phyloP scores from a whole-genome alignment of 768 basidiomycete genomes.

The Trametes coccinea region DNA sequence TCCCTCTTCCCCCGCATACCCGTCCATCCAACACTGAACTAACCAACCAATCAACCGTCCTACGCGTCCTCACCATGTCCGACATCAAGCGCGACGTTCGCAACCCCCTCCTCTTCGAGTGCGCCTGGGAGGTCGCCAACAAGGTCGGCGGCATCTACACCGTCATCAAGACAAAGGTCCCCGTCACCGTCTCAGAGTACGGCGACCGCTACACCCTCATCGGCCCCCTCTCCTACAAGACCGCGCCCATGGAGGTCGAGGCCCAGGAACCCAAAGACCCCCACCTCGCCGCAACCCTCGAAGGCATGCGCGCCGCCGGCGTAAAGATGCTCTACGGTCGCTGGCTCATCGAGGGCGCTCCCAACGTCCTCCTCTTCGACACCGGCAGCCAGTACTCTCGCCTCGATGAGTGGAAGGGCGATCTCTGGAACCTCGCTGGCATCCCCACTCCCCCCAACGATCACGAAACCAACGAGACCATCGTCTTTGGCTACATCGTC shows the following conservation, averaged over 20 bases:
- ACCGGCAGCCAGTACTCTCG: conserved; percentile 83
- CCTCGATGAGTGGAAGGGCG: conserved; percentile 98
- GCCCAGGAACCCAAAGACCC: conserved; percentile 84
- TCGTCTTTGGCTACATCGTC: conserved; percentile 95
- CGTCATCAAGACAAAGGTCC: conserved; percentile 99
- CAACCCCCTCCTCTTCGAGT: conserved; percentile 86
- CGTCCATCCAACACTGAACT: background rate
- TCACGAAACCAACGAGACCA: conserved; percentile 97
- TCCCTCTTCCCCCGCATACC: background rate
- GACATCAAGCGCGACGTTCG: conserved; percentile 67
- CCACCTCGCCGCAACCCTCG: conserved; percentile 70
- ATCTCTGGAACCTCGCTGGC: conserved; percentile 97
- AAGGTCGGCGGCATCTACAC: conserved; percentile 99
- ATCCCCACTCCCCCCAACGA: conserved; percentile 97
- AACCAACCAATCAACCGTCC: background rate
- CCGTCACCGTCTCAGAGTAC: conserved; percentile 95
- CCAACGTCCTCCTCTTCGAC: conserved; percentile 94
- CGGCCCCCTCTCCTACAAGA: conserved; percentile 98
- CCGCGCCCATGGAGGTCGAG: conserved; percentile 99
- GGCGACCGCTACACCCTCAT: conserved; percentile 95
- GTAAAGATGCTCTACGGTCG: conserved; percentile 94
- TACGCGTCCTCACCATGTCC: conserved; percentile 26
- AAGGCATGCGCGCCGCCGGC: conserved; percentile 85
- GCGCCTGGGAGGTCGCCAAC: conserved; percentile 98
- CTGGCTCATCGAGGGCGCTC: conserved; percentile 98